phyloP scores from a whole-genome alignment of 2,329 filamentous ascomycete genomes.

The Hymenoscyphus infarciens region DNA sequence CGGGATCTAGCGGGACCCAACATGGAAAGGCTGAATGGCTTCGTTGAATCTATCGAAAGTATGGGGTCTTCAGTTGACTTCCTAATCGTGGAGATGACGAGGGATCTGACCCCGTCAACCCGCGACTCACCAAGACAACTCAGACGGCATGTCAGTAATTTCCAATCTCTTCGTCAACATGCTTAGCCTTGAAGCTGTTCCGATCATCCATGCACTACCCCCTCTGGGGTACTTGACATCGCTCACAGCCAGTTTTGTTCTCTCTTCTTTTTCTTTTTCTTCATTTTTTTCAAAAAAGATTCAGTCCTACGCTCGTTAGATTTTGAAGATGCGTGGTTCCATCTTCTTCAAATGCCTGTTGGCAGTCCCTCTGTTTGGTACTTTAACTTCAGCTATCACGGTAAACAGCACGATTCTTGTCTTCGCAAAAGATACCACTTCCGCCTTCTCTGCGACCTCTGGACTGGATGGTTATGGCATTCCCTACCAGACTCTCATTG shows the following conservation, averaged over 20 bases:
- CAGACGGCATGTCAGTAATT: not conserved
- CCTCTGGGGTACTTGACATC: not conserved
- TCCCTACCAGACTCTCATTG: slow-evolving; percentile 50
- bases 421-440: slow-evolving; percentile 48
- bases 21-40: not conserved
- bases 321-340: not conserved
- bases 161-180: not conserved
- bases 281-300: not conserved
- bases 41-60: not conserved
- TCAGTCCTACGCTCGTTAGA: not conserved
- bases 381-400: not conserved
- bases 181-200: not conserved
- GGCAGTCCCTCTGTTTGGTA: not conserved
- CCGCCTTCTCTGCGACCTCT: slow-evolving; percentile 46
- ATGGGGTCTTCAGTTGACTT: not conserved
- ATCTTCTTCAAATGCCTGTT: not conserved
- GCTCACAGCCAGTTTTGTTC: not conserved
- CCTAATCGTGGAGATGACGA: not conserved
- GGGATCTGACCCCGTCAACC: not conserved
- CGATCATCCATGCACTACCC: not conserved
- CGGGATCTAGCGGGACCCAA: not conserved
- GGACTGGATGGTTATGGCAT: slow-evolving; percentile 60
- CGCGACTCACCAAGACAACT: not conserved
- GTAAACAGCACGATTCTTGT: slow-evolving; percentile 47
- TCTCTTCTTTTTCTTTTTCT: not conserved